Evolutionary conservation across 129 eudicot species (phyloP).

Genomic region (Centella asiatica): DNA sequence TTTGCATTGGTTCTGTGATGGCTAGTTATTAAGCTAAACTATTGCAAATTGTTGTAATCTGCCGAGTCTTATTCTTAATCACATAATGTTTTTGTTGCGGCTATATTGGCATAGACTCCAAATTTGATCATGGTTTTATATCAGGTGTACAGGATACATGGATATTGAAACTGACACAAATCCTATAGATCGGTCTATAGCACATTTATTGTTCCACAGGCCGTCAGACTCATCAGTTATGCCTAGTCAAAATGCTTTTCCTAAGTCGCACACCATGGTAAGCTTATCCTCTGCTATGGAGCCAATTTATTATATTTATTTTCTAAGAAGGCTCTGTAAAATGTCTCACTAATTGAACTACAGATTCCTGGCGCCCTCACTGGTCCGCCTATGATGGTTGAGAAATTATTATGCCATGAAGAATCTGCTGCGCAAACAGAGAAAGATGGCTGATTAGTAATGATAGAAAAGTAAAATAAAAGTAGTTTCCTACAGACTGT

Average conservation of each 20-base stretch:
- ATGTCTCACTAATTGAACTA: slow-evolving; percentile 10
- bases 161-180: slow-evolving; percentile 89
- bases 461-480: neutral
- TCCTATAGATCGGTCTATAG: slow-evolving; percentile 88
- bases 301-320: neutral
- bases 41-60: neutral
- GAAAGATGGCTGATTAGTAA: slow-evolving; percentile 22
- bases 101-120: neutral
- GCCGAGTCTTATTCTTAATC: neutral
- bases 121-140: slow-evolving; percentile 9
- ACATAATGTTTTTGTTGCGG: neutral
- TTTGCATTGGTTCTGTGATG: too few species aligned
- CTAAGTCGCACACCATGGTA: slow-evolving; percentile 27
- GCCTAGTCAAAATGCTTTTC: slow-evolving; percentile 29
- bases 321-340: neutral
- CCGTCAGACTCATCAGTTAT: slow-evolving; percentile 49
- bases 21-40: neutral
- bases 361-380: slow-evolving; percentile 36
- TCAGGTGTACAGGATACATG: slow-evolving; percentile 49
- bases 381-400: slow-evolving; percentile 20
- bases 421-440: slow-evolving; percentile 40
- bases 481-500: too few species aligned
- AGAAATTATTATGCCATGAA: slow-evolving; percentile 28
- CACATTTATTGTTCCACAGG: slow-evolving; percentile 81
- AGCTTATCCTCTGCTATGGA: slow-evolving; percentile 13